These are phyloP conservation scores for Zygoascus bituminiphila DNA, from an alignment of 805 yeast genomes.

Conservation along the genomic window DNA sequence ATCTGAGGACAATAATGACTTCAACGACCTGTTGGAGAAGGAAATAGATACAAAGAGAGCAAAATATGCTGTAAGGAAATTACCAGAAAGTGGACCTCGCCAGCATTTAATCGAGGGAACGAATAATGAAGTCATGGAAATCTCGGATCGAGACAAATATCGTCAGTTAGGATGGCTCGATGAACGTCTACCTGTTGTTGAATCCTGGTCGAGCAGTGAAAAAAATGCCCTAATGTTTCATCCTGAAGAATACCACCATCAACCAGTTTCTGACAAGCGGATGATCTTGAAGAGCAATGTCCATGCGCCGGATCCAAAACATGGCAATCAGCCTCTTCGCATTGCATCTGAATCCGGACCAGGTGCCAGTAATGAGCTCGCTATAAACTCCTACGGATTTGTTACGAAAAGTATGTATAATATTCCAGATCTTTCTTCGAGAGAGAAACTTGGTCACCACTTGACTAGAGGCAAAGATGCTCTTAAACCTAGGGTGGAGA, in stretches of 20 bases:
- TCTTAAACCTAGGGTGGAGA: not conserved
- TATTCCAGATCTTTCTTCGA: not conserved
- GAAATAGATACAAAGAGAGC: slow-evolving; percentile 15
- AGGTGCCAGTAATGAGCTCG: not conserved
- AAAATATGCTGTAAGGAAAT: too few species aligned
- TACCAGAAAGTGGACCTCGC: not conserved
- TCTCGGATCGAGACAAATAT: not conserved
- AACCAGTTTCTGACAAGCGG: not conserved
- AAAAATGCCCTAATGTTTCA: not conserved
- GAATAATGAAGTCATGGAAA: not conserved
- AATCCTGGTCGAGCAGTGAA: not conserved
- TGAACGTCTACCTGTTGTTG: not conserved
- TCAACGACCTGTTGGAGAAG: slow-evolving; percentile 19
- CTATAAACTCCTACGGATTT: not conserved
- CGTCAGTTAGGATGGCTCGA: slow-evolving; percentile 2
- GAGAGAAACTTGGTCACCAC: not conserved
- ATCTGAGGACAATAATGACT: slow-evolving; percentile 27
- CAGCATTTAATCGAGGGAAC: too few species aligned
- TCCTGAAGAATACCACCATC: not conserved
- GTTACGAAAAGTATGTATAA: not conserved
- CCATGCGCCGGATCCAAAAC: not conserved
- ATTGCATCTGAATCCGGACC: not conserved
- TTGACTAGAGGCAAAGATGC: not conserved
- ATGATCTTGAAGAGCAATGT: not conserved
- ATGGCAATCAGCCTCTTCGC: too few species aligned